Evolutionary conservation across 225 moss, liverwort and hornwort genomes (phyloP), one percentile per base, ranked within the genome.

Genomic region (Marchantia paleacea): DNA sequence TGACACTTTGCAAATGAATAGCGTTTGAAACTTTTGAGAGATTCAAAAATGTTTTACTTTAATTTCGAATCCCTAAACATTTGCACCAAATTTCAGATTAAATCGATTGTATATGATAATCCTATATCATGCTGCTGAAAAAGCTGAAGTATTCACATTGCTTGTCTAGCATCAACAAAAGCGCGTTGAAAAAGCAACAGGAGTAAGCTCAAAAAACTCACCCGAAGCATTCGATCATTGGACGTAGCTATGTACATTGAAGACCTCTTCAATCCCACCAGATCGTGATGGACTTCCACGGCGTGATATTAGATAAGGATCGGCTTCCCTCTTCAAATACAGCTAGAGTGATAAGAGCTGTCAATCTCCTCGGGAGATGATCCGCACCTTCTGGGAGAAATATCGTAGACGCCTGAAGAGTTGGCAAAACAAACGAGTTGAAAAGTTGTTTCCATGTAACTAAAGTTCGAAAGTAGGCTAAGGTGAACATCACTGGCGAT

Each of bases 391-490:
- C 61, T 48, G 61, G 31, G 47, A 76, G 52, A 76, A 47, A 62
- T 76, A 76, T 54, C 28, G 61, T 50, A 62, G 76, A 62, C 15
- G 76, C 61, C 75, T 62, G 76, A 76, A 31, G 57, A 76, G 76
- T 62, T 8, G 55, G 62, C 30, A 60, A 76, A 62, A 60, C 47
- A 76, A 76, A 76, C 20, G 47, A 13, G 55, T 55, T 8, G 14
- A 55, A 29, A 55, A 25, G 15, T 55, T 12, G 7, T 75, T 24
- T 54, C 55, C 55, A 3, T 20, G 49, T 20, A 10, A 22, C 0
- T 24, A 3, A 52, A 73, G 24, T 28, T 30, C 55, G 31, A 28
- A 48, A 67, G 49, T 49, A 66, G 76, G 61, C 53, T n/a, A 54
- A 70, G 76, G 67, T 52, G 55, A 67, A 57, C 65, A 16, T 67